These are phyloP conservation scores for Phytophthora constricta DNA, from an alignment of 352 stramenopile genomes.

Conservation along the genomic window DNA sequence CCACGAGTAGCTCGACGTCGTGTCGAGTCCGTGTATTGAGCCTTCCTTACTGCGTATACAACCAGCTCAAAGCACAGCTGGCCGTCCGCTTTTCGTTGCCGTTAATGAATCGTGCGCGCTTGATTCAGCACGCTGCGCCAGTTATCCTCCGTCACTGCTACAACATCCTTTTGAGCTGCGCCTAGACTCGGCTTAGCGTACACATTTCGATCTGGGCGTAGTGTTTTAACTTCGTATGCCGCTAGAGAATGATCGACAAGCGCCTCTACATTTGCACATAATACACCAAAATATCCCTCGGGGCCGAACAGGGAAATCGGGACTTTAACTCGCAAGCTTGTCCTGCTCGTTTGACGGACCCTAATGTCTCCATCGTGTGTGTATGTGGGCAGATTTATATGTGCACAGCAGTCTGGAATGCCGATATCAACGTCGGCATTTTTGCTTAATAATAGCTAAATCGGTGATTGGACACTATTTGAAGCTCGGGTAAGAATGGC, in stretches of 20 bases:
- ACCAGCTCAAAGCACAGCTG: constrained; percentile 4
- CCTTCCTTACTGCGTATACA: constrained; percentile 1
- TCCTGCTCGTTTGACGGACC: constrained; percentile 14
- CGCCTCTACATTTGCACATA: constrained; percentile 5
- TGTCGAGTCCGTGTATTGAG: neutral
- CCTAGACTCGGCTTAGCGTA: constrained; percentile 9
- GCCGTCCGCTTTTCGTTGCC: neutral
- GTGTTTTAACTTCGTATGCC: neutral
- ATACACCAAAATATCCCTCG: neutral
- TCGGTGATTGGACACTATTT: no score
- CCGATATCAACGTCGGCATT: no score
- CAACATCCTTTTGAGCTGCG: neutral
- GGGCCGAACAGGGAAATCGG: neutral
- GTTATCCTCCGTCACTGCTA: neutral
- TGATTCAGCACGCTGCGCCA: neutral
- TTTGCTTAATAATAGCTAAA: no score
- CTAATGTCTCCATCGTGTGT: no score
- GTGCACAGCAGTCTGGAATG: no score
- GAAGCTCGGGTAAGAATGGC: no score
- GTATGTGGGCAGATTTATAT: no score
- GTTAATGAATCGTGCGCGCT: neutral
- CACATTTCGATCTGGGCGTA: neutral
- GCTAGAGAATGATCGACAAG: neutral
- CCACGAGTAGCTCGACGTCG: no score
- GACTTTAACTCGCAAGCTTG: constrained; percentile 3